Evolutionary conservation across 768 basidiomycete species (phyloP).

Genomic region (Leucocoprinus sp.): DNA sequence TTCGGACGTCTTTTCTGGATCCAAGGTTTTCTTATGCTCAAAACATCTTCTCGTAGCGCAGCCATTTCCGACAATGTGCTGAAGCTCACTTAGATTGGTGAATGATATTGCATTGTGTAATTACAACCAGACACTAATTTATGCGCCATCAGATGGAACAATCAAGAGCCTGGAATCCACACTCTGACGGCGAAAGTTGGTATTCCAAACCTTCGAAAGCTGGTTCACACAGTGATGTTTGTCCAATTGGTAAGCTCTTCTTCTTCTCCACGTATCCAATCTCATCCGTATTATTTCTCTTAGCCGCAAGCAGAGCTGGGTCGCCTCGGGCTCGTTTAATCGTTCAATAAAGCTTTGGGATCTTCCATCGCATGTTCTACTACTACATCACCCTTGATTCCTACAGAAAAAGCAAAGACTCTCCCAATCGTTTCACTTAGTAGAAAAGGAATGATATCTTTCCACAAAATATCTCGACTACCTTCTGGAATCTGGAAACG

Average conservation of each 20-base stretch:
- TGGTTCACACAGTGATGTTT: slow-evolving; percentile 79
- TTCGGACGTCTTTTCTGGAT: slow-evolving; percentile 31
- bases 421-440: slow-evolving; percentile 52
- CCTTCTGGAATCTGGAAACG: too few species aligned
- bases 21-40: slow-evolving; percentile 5
- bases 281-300: slow-evolving; percentile 14
- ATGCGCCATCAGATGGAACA: slow-evolving; percentile 93
- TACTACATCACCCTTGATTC: too few species aligned
- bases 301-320: slow-evolving; percentile 77
- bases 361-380: slow-evolving; percentile 41
- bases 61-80: slow-evolving; percentile 77
- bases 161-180: slow-evolving; percentile 92
- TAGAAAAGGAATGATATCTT: too few species aligned
- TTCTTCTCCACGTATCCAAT: neutral
- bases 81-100: slow-evolving; percentile 92
- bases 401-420: slow-evolving; percentile 23
- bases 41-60: slow-evolving; percentile 27
- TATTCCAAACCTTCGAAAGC: slow-evolving; percentile 53
- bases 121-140: slow-evolving; percentile 86
- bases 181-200: slow-evolving; percentile 35
- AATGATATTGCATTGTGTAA: slow-evolving; percentile 93
- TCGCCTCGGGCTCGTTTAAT: slow-evolving; percentile 93
- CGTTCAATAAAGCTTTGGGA: slow-evolving; percentile 95
- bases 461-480: too few species aligned
- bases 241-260: slow-evolving; percentile 51